Percentiles rank a stretch among this genome's conserved stretches.
Evolutionary conservation across 768 basidiomycete genomes (phyloP).

Genomic region (Mycena capillaripes): DNA sequence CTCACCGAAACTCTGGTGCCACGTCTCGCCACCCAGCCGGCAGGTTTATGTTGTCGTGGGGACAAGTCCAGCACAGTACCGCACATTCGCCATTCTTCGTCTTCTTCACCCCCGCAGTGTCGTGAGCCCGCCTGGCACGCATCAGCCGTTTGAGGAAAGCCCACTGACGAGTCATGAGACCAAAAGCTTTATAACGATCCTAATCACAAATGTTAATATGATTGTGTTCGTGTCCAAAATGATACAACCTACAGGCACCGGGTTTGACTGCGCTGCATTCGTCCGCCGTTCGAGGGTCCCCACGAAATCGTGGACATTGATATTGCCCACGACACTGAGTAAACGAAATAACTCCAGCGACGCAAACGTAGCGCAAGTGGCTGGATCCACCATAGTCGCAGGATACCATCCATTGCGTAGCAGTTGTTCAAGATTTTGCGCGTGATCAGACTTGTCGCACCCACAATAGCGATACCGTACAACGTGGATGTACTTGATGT

Average conservation of each 20-base stretch:
- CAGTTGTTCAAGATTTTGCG: conserved; percentile 5
- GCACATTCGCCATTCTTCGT: conserved; percentile 27
- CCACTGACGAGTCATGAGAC: conserved; percentile 21
- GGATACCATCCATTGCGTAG: conserved; percentile 33
- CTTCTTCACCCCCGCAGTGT: not conserved
- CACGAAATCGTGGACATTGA: conserved; percentile 35
- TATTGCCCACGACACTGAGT: conserved; percentile 30
- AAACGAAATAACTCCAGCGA: conserved; percentile 27
- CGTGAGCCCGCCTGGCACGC: conserved; percentile 31
- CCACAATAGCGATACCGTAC: conserved; percentile 18
- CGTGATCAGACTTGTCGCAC: not conserved
- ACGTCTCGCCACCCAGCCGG: conserved; percentile 33
- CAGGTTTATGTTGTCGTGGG: conserved; percentile 29
- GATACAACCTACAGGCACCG: conserved; percentile 10
- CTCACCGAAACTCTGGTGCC: conserved; percentile 2
- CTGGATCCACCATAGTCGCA: conserved; percentile 22
- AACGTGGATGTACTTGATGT: conserved; percentile 7
- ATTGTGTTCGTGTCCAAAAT: not conserved
- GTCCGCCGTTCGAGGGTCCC: conserved; percentile 15
- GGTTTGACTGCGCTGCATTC: not conserved
- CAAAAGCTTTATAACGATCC: conserved; percentile 22
- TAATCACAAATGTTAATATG: not conserved
- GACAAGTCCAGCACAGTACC: conserved; percentile 37
- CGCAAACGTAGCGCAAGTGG: conserved; percentile 25
- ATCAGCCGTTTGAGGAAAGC: conserved; percentile 12